These are phyloP conservation scores for Lophiotrema nucula DNA, from an alignment of 495 filamentous ascomycete genomes.

Conservation along the genomic window DNA sequence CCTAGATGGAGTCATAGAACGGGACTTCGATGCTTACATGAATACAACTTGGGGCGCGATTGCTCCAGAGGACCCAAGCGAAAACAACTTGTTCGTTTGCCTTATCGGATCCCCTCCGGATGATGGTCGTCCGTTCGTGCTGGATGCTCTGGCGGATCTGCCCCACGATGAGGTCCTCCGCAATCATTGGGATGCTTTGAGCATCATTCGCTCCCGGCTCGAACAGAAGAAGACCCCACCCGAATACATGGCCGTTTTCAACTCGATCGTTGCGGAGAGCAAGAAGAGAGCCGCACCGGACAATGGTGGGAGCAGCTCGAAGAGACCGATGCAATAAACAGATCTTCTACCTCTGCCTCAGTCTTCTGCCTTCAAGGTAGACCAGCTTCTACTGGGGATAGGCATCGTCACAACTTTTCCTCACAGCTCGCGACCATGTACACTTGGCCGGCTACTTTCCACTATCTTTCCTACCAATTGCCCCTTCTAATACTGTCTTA, in stretches of 20 bases:
- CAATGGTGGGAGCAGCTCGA: constrained; percentile 16
- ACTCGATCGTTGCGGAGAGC: constrained; percentile 15
- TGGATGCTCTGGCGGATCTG: constrained; percentile 22
- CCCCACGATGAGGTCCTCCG: constrained; percentile 24
- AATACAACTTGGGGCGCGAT: constrained; percentile 22
- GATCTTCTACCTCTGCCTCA: too few relatives aligned
- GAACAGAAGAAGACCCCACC: constrained; percentile 4
- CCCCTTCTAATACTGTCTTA: too few relatives aligned
- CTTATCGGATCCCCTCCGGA: constrained; percentile 20
- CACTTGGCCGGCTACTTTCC: too few relatives aligned
- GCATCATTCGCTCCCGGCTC: constrained; percentile 11
- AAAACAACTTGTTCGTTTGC: constrained; percentile 26
- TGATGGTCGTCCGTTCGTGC: constrained; percentile 7
- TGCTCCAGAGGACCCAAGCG: constrained; percentile 3
- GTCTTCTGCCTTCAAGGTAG: too few relatives aligned
- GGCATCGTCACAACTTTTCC: too few relatives aligned
- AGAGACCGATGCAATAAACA: constrained; percentile 26
- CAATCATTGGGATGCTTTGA: constrained; percentile 23
- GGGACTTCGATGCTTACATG: constrained; percentile 26
- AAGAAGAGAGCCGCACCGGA: constrained; percentile 26
- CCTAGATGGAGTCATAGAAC: constrained; percentile 23
- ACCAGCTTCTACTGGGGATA: too few relatives aligned
- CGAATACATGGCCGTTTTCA: constrained; percentile 16
- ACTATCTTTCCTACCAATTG: too few relatives aligned
- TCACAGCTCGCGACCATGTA: too few relatives aligned